Evolutionary conservation across 1,284 basidiomycete species (phyloP), one percentile per base, ranked within the genome.

Genomic region (Ustilago crameri): DNA sequence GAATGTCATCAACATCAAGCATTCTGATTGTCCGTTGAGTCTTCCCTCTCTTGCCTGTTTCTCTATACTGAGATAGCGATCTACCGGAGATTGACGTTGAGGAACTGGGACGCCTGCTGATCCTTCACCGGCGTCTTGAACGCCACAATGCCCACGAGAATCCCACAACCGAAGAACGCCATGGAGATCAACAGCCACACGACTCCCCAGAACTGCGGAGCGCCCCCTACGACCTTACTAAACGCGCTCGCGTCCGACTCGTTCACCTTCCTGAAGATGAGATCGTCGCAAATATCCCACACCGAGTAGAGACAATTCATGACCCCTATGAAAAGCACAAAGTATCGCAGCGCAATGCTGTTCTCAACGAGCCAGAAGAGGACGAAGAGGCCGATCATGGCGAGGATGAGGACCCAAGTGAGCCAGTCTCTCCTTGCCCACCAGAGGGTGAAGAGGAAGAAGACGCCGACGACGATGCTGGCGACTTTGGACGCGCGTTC

Each of bases 381-480:
- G 17, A 83, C 78, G 41, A 82, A 75, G 9, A 81, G 41, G 0
- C 77, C 78, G 35, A 59, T 53, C 75, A 80, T 80, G 55, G 53
- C 61, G 10, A 80, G 50, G 43, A 81, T 63, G 15, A 81, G 63
- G 3, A 81, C 48, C 80, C 77, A 81, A 0, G 79, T 78, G n/a
- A 96, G 78, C 88, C 89, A 89, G 79, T 91, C 91, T 67, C 86
- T 87, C 44, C 93, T 85, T 2, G 93, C 95, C 87, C 87, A 88
- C 91, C 91, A 97, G 1, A 96, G 87, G 0, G 93, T 96, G 71
- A 96, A 87, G n/a, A 97, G 77, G 85, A 95, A 97, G 83, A 95
- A 91, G 23, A 86, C 90, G 9, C 89, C 92, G 30, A 98, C 86
- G 10, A 92, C 89, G 26, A 97, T 85, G 42, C 89, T 90, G 0